phyloP scores from a whole-genome alignment of 1,284 basidiomycete genomes.

The Taiwanofungus camphoratus region DNA sequence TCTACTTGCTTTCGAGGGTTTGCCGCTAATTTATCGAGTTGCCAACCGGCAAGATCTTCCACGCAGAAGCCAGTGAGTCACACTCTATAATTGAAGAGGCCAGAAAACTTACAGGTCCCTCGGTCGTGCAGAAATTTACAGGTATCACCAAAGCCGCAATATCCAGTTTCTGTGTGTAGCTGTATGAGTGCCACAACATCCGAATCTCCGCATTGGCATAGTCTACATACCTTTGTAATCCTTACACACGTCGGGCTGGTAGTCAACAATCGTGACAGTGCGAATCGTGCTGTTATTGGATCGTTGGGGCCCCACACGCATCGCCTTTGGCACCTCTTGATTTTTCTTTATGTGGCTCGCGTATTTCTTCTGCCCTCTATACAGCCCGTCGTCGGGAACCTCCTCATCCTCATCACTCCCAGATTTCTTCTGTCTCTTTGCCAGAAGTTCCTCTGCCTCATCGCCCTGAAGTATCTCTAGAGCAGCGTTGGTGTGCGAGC shows the following conservation, averaged over 20 bases:
- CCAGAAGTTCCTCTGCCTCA: constrained; percentile 68
- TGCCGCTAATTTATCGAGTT: constrained; percentile 85
- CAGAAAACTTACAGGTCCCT: constrained; percentile 66
- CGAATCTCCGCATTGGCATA: too few species aligned
- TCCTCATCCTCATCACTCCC: constrained; percentile 53
- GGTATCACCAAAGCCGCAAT: constrained; percentile 98
- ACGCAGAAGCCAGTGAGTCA: constrained; percentile 7
- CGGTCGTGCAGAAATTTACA: constrained; percentile 95
- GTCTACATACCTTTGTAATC: constrained; percentile 84
- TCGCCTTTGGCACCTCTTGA: constrained; percentile 79
- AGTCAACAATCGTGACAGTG: constrained; percentile 94
- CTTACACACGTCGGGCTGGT: constrained; percentile 99
- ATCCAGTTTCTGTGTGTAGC: constrained; percentile 86
- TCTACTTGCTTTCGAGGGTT: constrained; percentile 56
- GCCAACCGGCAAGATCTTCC: constrained; percentile 95
- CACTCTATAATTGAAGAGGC: constrained; percentile 7
- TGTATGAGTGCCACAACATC: too few species aligned
- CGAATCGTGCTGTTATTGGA: constrained; percentile 80
- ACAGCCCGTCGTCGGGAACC: constrained; percentile 79
- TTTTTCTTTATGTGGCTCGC: constrained; percentile 78
- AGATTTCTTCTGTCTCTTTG: constrained; percentile 52
- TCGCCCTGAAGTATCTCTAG: constrained; percentile 75
- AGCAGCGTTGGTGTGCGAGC: constrained; percentile 62
- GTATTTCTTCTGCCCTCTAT: constrained; percentile 83
- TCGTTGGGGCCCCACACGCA: constrained; percentile 85